Percentiles rank a stretch among this genome's conserved stretches.
phyloP scores from a whole-genome alignment of 169 alveolate species.

The Plasmodium malariae region DNA sequence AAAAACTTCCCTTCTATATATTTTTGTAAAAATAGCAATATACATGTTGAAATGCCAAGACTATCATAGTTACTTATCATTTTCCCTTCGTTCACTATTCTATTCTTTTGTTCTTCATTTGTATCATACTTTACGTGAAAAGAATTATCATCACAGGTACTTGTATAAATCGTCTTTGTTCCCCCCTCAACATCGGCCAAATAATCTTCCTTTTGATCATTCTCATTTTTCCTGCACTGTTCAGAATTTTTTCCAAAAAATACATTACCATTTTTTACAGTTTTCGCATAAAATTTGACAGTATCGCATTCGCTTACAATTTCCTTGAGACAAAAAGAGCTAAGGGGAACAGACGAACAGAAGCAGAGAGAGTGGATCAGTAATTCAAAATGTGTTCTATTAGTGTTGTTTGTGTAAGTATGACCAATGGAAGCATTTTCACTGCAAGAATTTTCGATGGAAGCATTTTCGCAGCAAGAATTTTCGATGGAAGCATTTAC shows the following conservation, averaged over 20 bases:
- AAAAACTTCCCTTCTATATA: conserved; percentile 13
- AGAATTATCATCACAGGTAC: too few relatives aligned
- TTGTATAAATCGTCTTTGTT: too few relatives aligned
- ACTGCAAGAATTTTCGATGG: background rate
- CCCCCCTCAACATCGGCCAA: too few relatives aligned
- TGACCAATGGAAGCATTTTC: background rate
- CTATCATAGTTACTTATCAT: background rate
- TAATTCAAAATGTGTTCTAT: background rate
- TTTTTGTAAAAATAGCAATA: conserved; percentile 31
- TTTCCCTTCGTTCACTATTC: background rate
- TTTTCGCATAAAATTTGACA: background rate
- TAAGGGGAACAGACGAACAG: conserved; percentile 41
- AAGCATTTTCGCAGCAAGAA: background rate
- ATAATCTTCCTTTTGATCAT: too few relatives aligned
- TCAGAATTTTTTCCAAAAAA: background rate
- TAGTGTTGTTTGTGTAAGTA: background rate
- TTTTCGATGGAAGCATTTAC: background rate
- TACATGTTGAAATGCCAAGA: background rate
- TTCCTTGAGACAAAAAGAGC: conserved; percentile 9
- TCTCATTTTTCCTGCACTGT: too few relatives aligned
- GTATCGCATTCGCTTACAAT: background rate
- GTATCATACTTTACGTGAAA: too few relatives aligned
- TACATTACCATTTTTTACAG: background rate
- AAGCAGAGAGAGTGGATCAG: conserved; percentile 25
- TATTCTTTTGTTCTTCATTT: background rate